Conservation (phyloP, 2,329 filamentous ascomycete species). For the Lasiodiplodia sp. region DNA sequence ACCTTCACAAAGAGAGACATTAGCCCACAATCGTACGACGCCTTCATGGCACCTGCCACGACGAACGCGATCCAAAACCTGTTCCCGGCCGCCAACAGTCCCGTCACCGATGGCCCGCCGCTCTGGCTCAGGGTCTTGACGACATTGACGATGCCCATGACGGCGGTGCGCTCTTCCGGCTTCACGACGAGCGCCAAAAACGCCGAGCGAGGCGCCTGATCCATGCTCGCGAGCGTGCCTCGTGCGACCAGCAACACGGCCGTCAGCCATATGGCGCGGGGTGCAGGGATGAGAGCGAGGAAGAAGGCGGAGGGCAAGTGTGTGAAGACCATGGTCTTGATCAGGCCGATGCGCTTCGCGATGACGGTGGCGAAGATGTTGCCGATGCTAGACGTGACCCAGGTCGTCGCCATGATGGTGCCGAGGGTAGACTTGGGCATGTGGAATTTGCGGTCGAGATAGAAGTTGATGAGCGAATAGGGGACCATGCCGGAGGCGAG, state of each 20-base stretch:
- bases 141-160: conserved; percentile 51
- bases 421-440: conserved; percentile 62
- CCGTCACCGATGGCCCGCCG: conserved; percentile 45
- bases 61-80: conserved; percentile 51
- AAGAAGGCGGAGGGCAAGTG: conserved; percentile 47
- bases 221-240: conserved; percentile 46
- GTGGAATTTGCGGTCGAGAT: conserved; percentile 63
- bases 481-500: conserved; percentile 74
- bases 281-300: conserved; percentile 40
- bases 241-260: conserved; percentile 43
- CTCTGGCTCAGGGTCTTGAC: conserved; percentile 45
- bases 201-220: conserved; percentile 47
- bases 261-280: conserved; percentile 34
- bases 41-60: conserved; percentile 46
- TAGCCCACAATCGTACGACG: conserved; percentile 45
- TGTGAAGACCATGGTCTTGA: conserved; percentile 53
- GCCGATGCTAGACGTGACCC: conserved; percentile 50
- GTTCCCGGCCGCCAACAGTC: conserved; percentile 42
- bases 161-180: conserved; percentile 46
- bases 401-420: conserved; percentile 60
- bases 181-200: conserved; percentile 45
- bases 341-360: conserved; percentile 66
- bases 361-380: conserved; percentile 66
- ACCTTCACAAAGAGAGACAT: conserved; percentile 46
- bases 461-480: conserved; percentile 61